These are phyloP conservation scores for Cordyceps cateniannulata DNA, from an alignment of 2,329 filamentous ascomycete genomes.

Conservation along the genomic window DNA sequence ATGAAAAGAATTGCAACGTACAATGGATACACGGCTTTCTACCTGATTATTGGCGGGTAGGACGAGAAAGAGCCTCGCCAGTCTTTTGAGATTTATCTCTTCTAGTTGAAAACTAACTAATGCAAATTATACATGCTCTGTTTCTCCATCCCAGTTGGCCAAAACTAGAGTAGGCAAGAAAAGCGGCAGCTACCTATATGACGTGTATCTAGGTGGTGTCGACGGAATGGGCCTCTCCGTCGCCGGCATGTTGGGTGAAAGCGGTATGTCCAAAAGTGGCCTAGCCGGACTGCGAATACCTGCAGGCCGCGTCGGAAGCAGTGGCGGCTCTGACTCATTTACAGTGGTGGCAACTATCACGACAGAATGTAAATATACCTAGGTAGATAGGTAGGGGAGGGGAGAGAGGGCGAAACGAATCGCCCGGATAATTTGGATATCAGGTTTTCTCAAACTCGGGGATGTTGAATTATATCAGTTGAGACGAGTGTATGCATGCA, in stretches of 20 bases:
- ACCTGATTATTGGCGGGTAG: neutral
- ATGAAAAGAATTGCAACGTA: neutral
- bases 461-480: neutral
- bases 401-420: too few relatives aligned
- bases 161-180: neutral
- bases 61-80: neutral
- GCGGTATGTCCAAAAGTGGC: slow-evolving; percentile 3
- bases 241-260: neutral
- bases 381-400: neutral
- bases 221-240: too few relatives aligned
- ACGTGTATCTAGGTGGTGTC: neutral
- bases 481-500: neutral
- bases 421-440: neutral
- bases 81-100: neutral
- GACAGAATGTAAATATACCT: neutral
- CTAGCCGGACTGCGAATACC: neutral
- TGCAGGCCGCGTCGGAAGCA: neutral
- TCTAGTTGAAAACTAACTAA: slow-evolving; percentile 7
- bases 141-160: neutral
- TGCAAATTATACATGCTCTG: neutral
- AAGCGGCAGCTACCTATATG: neutral
- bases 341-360: neutral
- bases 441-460: too few relatives aligned
- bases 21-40: slow-evolving; percentile 6
- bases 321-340: slow-evolving; percentile 4